Evolutionary conservation across 139 green algal genomes (phyloP), one percentile per base, ranked within the genome.

Genomic region (Haematococcus sp.): DNA sequence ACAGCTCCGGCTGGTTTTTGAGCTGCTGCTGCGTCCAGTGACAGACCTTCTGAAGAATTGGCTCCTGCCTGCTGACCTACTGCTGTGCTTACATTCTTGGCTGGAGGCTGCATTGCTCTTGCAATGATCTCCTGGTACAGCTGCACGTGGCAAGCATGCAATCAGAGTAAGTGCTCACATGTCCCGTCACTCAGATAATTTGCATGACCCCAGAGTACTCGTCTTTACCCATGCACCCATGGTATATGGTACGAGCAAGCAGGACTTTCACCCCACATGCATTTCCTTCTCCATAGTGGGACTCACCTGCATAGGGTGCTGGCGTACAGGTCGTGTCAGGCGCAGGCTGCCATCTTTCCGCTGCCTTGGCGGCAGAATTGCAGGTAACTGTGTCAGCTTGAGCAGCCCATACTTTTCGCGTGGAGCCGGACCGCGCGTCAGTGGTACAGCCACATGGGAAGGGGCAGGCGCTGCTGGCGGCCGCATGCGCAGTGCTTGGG

Each of bases 371-470:
- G 40, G 43, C 40, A 20, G 23, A 2, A 9, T 59, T 5, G 25
- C 33, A 54, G 19, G 33, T 16, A 34, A n/a, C 20, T 71, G 2
- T 15, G 16, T 63, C 3, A 65, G 33, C 56, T 69, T 68, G 13
- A 35, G 20, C 58, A 76, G 71, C 23, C 71, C 71, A 69, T 76
- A 76, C 71, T 76, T 76, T 27, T 61, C 3, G 7, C 71, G 58
- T 44, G 71, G 71, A n/a, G 58, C 58, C 34, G 23, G 58, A 9
- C 34, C 34, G 58, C 58, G 58, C 3, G 58, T 28, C 58, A 16
- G 4, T 33, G 58, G 4, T 33, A 40, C 30, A 22, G 22, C 16
- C 19, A 19, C 22, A 49, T 61, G 16, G 4, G 27, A 25, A 20
- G 35, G 34, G 27, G 9, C 40, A 51, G 59, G 58, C 5, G 27